A percentile compares a stretch with the other conserved stretches of the same genome.
phyloP scores from a whole-genome alignment of 129 eudicot genomes.

The Flaveria trinervia region DNA sequence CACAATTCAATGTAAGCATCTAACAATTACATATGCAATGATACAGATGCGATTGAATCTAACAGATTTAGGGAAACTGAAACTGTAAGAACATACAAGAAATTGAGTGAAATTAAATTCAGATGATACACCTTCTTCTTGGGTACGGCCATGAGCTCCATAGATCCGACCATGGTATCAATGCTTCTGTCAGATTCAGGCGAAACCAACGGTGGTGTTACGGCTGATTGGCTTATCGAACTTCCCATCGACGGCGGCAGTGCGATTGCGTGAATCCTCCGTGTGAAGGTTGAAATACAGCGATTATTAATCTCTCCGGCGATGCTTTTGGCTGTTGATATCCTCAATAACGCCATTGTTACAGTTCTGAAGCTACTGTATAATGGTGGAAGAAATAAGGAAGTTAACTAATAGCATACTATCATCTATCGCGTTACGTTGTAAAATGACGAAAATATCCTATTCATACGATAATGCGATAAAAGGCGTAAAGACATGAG shows the following conservation, averaged over 20 bases:
- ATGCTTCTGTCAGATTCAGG: conserved; percentile 39
- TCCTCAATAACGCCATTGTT: neutral
- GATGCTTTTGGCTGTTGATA: neutral
- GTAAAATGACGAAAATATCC: no score
- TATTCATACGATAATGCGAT: no score
- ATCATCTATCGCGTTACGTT: no score
- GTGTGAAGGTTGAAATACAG: neutral
- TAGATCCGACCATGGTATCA: conserved; percentile 39
- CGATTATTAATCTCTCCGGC: neutral
- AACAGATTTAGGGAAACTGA: neutral
- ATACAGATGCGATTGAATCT: neutral
- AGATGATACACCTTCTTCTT: conserved; percentile 44
- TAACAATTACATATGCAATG: neutral
- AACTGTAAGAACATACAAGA: neutral
- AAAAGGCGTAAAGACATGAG: no score
- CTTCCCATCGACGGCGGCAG: conserved; percentile 36
- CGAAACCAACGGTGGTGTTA: conserved; percentile 38
- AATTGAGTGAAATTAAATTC: neutral
- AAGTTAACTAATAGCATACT: no score
- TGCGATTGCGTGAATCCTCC: conserved; percentile 24
- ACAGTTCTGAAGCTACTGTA: neutral
- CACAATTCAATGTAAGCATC: neutral
- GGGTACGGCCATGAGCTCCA: conserved; percentile 77
- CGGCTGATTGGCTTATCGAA: conserved; percentile 20
- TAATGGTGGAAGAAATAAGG: neutral